A percentile compares a stretch with the other conserved stretches of the same genome.
Conservation (phyloP, 208 protist species). For the Acanthamoeba royreba region DNA sequence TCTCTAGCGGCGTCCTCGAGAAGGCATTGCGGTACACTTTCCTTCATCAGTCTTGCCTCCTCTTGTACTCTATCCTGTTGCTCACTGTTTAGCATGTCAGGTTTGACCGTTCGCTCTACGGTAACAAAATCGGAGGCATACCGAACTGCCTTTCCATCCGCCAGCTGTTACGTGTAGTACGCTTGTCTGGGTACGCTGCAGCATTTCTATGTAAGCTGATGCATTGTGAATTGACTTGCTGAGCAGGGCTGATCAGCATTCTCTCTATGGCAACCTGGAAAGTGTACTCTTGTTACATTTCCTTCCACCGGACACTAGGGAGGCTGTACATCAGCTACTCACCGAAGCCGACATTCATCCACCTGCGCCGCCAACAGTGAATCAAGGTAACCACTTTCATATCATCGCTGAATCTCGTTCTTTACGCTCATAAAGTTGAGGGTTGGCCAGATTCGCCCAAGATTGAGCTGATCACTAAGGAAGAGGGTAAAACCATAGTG, state of each 20-base stretch:
- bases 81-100: too few relatives aligned
- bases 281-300: slow-evolving; percentile 33
- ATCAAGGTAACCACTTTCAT: not conserved
- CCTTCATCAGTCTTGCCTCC: slow-evolving; percentile 28
- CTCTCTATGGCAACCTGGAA: not conserved
- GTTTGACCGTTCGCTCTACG: not conserved
- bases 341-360: not conserved
- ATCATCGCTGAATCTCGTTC: not conserved
- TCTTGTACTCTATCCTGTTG: too few relatives aligned
- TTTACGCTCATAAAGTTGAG: too few relatives aligned
- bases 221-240: too few relatives aligned
- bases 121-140: not conserved
- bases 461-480: not conserved
- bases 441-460: slow-evolving; percentile 47
- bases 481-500: not conserved
- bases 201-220: too few relatives aligned
- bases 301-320: not conserved
- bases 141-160: slow-evolving; percentile 70
- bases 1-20: not conserved
- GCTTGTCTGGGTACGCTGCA: not conserved
- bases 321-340: slow-evolving; percentile 12
- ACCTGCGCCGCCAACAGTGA: not conserved
- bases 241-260: too few relatives aligned
- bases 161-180: slow-evolving; percentile 62
- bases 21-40: slow-evolving; percentile 68